phyloP scores from a whole-genome alignment of 1,284 basidiomycete genomes.

The Leccinum variabile region DNA sequence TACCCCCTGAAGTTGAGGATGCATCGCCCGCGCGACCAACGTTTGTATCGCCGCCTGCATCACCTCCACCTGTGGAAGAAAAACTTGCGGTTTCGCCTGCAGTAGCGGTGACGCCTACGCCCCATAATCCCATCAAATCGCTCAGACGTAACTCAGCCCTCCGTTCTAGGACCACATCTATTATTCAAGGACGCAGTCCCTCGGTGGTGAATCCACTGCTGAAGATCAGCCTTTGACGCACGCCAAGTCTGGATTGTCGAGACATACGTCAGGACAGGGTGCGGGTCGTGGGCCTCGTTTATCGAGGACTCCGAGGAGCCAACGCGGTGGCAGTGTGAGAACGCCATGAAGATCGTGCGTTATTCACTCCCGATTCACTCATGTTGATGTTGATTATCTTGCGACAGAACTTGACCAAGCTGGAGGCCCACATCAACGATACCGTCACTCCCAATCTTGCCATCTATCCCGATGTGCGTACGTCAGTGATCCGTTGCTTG shows the following conservation, averaged over 20 bases:
- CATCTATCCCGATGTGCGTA: too few species aligned
- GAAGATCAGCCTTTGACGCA: slow-evolving; percentile 37
- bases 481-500: too few species aligned
- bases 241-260: slow-evolving; percentile 13
- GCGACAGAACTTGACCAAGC: too few species aligned
- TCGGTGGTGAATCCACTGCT: slow-evolving; percentile 39
- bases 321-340: slow-evolving; percentile 42
- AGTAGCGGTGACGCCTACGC: slow-evolving; percentile 37
- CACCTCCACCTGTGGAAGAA: slow-evolving; percentile 33
- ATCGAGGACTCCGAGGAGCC: slow-evolving; percentile 45
- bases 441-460: too few species aligned
- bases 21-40: slow-evolving; percentile 32
- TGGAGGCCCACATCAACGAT: too few species aligned
- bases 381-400: too few species aligned
- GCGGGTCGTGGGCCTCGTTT: slow-evolving; percentile 54
- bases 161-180: slow-evolving; percentile 34
- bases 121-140: slow-evolving; percentile 41
- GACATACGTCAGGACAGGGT: slow-evolving; percentile 10
- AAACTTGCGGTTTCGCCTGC: slow-evolving; percentile 32
- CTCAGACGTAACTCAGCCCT: slow-evolving; percentile 34
- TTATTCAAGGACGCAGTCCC: slow-evolving; percentile 41
- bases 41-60: slow-evolving; percentile 34
- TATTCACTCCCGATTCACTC: too few species aligned
- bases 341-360: too few species aligned
- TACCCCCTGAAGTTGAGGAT: slow-evolving; percentile 39